Evolutionary conservation across 495 filamentous ascomycete species (phyloP).

Genomic region (Penicillium cinerascens): DNA sequence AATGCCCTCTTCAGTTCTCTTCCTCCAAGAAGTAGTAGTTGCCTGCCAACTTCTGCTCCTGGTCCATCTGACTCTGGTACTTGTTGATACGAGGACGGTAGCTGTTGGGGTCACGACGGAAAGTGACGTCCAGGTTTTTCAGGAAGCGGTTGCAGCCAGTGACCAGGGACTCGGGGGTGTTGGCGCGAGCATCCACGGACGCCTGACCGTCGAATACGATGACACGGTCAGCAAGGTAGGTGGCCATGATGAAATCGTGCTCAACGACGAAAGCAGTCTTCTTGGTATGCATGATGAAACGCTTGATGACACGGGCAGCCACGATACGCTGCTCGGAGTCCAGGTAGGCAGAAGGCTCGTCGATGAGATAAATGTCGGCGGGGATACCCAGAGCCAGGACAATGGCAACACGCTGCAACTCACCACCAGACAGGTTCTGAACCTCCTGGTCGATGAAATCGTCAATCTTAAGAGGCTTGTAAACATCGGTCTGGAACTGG

Average conservation of each 20-base stretch:
- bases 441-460: constrained; percentile 99
- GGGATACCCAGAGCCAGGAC: constrained; percentile 91
- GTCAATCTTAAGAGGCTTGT: constrained; percentile 95
- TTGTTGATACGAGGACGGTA: constrained; percentile 98
- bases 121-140: constrained; percentile 93
- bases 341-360: constrained; percentile 91
- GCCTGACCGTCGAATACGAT: constrained; percentile 97
- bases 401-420: constrained; percentile 97
- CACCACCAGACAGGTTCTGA: constrained; percentile 97
- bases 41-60: constrained; percentile 90
- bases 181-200: constrained; percentile 81
- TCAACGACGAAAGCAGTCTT: constrained; percentile 99
- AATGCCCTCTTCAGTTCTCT: constrained; percentile 69
- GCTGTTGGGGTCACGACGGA: constrained; percentile 95
- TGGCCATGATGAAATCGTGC: constrained; percentile 99
- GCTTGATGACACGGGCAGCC: constrained; percentile 94
- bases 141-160: constrained; percentile 97
- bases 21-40: constrained; percentile 99
- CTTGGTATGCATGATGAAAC: constrained; percentile 99
- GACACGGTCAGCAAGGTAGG: constrained; percentile 94
- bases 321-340: constrained; percentile 99
- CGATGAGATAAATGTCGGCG: constrained; percentile 98
- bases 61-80: constrained; percentile 87
- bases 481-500: constrained; percentile 98
- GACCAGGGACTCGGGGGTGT: constrained; percentile 83